Percentiles rank a stretch among this genome's conserved stretches.
Evolutionary conservation across 371 early-diverging fungal species (phyloP).

Genomic region (Actinomortierella wolfii): DNA sequence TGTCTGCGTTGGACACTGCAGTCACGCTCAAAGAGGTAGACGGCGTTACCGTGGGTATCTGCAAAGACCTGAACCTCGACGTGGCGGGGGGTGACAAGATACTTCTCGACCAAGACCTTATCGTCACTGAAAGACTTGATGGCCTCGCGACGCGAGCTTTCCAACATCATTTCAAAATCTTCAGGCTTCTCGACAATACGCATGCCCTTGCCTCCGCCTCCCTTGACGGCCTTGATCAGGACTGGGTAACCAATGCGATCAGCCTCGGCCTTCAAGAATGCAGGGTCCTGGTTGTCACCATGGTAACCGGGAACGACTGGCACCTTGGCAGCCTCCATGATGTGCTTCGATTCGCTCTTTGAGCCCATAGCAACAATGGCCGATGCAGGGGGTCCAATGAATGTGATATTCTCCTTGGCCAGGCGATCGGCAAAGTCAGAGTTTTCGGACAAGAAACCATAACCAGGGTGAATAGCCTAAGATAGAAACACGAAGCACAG

Average conservation of each 20-base stretch:
- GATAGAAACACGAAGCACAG: background rate
- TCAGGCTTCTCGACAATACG: conserved; percentile 76
- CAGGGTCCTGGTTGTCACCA: conserved; percentile 84
- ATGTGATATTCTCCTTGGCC: conserved; percentile 65
- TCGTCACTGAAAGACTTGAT: conserved; percentile 92
- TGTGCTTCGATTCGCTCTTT: conserved; percentile 93
- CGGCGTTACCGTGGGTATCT: conserved; percentile 85
- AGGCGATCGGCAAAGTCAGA: conserved; percentile 85
- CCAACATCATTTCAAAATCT: conserved; percentile 88
- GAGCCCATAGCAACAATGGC: conserved; percentile 96
- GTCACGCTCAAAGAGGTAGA: conserved; percentile 96
- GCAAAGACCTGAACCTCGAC: conserved; percentile 98
- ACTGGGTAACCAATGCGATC: conserved; percentile 91
- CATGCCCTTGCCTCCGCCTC: conserved; percentile 99
- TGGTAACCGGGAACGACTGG: conserved; percentile 96
- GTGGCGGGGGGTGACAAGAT: conserved; percentile 84
- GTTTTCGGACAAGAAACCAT: conserved; percentile 97
- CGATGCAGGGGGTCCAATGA: conserved; percentile 92
- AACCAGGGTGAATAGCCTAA: conserved; percentile 94
- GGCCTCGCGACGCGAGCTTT: conserved; percentile 85
- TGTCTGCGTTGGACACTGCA: conserved; percentile 97
- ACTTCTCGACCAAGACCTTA: conserved; percentile 92
- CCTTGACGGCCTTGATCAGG: conserved; percentile 94
- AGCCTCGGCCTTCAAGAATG: conserved; percentile 78
- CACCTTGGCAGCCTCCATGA: conserved; percentile 89